phyloP scores from a whole-genome alignment of 1,139 yeast genomes.

The Lodderomyces elongisporus region DNA sequence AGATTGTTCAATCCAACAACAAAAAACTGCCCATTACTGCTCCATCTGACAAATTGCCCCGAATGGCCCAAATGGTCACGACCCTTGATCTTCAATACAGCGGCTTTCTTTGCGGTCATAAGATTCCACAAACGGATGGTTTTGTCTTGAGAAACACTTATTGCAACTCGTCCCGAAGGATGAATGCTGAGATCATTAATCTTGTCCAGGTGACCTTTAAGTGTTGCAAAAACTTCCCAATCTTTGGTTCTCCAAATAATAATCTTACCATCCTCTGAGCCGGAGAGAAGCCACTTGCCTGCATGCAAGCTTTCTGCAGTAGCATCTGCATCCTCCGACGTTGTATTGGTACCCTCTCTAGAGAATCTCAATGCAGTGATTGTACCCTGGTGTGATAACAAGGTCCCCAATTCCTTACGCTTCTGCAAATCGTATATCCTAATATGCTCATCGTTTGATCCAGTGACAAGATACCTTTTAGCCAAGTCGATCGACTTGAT shows the following conservation, averaged over 20 bases:
- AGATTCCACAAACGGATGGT: conserved; percentile 89
- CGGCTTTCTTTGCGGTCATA: conserved; percentile 97
- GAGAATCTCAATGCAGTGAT: conserved; percentile 75
- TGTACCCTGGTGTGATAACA: conserved; percentile 86
- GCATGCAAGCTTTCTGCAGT: conserved; percentile 23
- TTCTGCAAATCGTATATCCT: conserved; percentile 90
- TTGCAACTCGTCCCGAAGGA: conserved; percentile 87
- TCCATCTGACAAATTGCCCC: conserved; percentile 67
- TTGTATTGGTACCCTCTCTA: conserved; percentile 28
- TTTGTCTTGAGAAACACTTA: conserved; percentile 80
- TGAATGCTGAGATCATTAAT: conserved; percentile 85
- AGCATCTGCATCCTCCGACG: conserved; percentile 2
- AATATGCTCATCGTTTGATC: conserved; percentile 94
- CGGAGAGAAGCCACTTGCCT: conserved; percentile 86
- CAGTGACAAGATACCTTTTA: conserved; percentile 83
- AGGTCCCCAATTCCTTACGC: conserved; percentile 88
- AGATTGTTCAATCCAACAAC: conserved; percentile 69
- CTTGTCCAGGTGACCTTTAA: conserved; percentile 79
- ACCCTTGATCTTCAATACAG: conserved; percentile 68
- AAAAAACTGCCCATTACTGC: conserved; percentile 55
- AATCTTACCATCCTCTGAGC: conserved; percentile 87
- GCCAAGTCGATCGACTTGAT: conserved; percentile 82
- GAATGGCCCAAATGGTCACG: conserved; percentile 58
- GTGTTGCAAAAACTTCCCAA: conserved; percentile 87
- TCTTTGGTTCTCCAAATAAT: conserved; percentile 94